Conservation (phyloP, 768 basidiomycete species). For the Trametes meyenii region DNA sequence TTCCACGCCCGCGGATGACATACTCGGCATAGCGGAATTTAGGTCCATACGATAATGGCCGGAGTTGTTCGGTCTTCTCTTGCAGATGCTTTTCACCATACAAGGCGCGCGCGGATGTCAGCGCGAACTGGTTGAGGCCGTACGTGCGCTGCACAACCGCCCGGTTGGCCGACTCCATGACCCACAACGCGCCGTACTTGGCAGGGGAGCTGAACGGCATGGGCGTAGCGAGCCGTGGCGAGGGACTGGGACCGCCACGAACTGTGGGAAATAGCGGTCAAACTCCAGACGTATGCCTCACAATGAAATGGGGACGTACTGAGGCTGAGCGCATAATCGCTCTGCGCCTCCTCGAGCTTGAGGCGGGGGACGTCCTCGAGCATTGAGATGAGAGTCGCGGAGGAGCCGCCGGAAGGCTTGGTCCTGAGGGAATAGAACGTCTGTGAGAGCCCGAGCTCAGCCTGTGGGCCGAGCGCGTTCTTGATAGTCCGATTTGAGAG, state of each 20-base stretch:
- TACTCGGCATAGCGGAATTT: conserved; percentile 82
- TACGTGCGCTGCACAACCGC: conserved; percentile 59
- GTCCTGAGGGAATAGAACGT: conserved; percentile 52
- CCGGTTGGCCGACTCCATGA: conserved; percentile 50
- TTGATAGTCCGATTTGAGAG: conserved; percentile 73
- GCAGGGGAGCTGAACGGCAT: conserved; percentile 38
- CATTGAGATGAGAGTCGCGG: conserved; percentile 42
- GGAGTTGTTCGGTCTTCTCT: conserved; percentile 25
- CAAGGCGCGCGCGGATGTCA: conserved; percentile 14
- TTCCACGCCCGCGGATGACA: conserved; percentile 37
- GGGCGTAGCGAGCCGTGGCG: conserved; percentile 38
- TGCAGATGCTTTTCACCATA: neutral
- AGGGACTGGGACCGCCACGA: conserved; percentile 34
- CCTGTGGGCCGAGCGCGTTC: conserved; percentile 38
- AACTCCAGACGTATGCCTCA: neutral
- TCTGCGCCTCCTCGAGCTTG: conserved; percentile 33
- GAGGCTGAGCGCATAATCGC: conserved; percentile 48
- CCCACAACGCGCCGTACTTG: conserved; percentile 44
- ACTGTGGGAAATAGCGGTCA: conserved; percentile 15
- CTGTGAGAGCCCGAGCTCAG: conserved; percentile 55
- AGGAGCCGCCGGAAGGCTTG: conserved; percentile 67
- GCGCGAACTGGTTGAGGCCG: conserved; percentile 47
- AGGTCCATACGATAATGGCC: conserved; percentile 57
- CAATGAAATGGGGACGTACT: conserved; percentile 32
- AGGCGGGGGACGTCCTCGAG: conserved; percentile 38